Percentiles rank a stretch among this genome's conserved stretches.
Evolutionary conservation across 2,329 filamentous ascomycete genomes (phyloP).

Genomic region (Fusarium sp.): DNA sequence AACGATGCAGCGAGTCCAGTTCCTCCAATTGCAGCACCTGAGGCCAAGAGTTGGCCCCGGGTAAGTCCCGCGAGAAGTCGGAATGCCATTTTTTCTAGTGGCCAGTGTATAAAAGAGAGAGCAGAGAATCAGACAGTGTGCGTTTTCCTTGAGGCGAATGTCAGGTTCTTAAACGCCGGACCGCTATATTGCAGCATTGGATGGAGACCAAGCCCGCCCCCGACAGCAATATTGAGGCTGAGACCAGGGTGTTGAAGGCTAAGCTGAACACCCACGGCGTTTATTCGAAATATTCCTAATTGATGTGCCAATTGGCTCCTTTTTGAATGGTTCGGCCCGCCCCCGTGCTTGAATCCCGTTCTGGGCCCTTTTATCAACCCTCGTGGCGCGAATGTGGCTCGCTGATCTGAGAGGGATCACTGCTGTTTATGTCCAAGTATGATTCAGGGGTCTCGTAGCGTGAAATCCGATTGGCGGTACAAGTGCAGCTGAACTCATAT

Average conservation of each 20-base stretch:
- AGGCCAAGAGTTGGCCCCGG: not conserved
- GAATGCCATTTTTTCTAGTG: not conserved
- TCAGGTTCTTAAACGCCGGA: not conserved
- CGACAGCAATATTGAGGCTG: not conserved
- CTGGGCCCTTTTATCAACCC: not conserved
- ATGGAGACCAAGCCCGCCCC: not conserved
- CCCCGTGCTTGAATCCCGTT: not conserved
- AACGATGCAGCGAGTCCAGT: not conserved
- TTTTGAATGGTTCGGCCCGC: not conserved
- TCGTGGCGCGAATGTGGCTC: not conserved
- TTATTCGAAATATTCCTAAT: not conserved
- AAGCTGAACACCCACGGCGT: not conserved
- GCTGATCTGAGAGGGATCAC: not conserved
- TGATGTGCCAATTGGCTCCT: not conserved
- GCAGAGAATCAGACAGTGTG: not conserved
- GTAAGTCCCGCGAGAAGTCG: not conserved
- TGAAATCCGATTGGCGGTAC: not conserved
- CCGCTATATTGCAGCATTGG: not conserved
- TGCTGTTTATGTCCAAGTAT: not conserved
- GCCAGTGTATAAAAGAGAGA: rapidly evolving
- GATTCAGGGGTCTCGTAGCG: not conserved
- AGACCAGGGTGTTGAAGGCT: not conserved
- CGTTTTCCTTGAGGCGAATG: rapidly evolving
- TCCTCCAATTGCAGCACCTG: not conserved
- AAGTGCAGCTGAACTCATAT: not conserved